These are phyloP conservation scores for Agaricus sinodeliciosus DNA, from an alignment of 768 basidiomycete genomes.

Conservation along the genomic window DNA sequence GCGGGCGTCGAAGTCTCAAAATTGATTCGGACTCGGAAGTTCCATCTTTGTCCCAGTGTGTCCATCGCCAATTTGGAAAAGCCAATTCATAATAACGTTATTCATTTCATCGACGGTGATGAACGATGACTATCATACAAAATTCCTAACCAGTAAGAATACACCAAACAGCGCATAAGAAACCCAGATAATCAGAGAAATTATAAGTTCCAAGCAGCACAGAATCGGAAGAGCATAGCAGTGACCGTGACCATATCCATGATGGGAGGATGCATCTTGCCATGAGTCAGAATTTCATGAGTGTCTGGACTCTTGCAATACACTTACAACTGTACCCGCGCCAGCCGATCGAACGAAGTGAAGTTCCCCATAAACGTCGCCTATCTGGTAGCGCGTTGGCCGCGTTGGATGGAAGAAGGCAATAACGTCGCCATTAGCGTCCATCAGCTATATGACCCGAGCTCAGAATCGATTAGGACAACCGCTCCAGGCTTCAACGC, in stretches of 20 bases:
- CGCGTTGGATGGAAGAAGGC: conserved; percentile 78
- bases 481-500: conserved; percentile 19
- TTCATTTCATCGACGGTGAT: conserved; percentile 1
- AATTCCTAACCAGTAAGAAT: conserved; percentile 9
- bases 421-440: conserved; percentile 59
- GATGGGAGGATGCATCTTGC: conserved; percentile 79
- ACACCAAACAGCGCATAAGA: not conserved
- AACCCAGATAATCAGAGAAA: conserved; percentile 8
- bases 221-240: conserved; percentile 81
- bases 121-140: conserved; percentile 9
- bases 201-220: conserved; percentile 46
- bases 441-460: conserved; percentile 52
- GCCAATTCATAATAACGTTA: conserved; percentile 9
- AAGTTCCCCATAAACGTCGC: conserved; percentile 82
- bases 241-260: conserved; percentile 87
- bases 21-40: conserved; percentile 7
- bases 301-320: conserved; percentile 4
- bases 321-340: conserved; percentile 70
- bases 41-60: conserved; percentile 2
- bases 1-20: conserved; percentile 5
- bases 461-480: conserved; percentile 14
- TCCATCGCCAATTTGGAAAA: conserved; percentile 3
- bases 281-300: not conserved
- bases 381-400: conserved; percentile 76
- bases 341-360: conserved; percentile 78